Conservation (phyloP, 2,329 filamentous ascomycete species). For the Fragosphaeria purpurea region DNA sequence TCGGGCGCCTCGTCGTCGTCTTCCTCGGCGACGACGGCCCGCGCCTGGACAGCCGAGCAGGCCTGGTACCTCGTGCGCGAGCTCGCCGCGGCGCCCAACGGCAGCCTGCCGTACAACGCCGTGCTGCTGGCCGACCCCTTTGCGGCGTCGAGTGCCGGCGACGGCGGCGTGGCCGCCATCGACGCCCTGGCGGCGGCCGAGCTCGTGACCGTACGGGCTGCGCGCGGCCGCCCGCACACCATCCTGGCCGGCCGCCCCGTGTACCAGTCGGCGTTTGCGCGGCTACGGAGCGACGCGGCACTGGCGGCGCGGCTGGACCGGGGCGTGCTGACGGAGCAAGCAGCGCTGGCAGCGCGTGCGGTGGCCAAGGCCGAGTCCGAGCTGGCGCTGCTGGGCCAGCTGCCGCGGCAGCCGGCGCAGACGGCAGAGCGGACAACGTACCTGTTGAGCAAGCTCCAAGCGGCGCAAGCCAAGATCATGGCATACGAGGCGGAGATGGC, state of each 20-base stretch:
- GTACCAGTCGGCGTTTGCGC: slow-evolving; percentile 71
- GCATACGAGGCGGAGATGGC: slow-evolving; percentile 64
- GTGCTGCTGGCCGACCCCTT: slow-evolving; percentile 70
- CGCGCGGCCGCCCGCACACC: slow-evolving; percentile 64
- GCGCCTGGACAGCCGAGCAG: slow-evolving; percentile 72
- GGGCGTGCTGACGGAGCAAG: slow-evolving; percentile 56
- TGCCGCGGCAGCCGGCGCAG: slow-evolving; percentile 63
- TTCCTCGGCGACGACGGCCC: slow-evolving; percentile 26
- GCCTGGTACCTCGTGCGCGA: slow-evolving; percentile 81
- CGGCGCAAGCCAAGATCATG: slow-evolving; percentile 65
- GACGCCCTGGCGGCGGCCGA: slow-evolving; percentile 77
- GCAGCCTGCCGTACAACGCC: slow-evolving; percentile 72
- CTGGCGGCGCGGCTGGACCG: slow-evolving; percentile 66
- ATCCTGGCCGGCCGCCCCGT: slow-evolving; percentile 80
- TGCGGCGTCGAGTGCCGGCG: slow-evolving; percentile 42
- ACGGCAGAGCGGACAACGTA: slow-evolving; percentile 57
- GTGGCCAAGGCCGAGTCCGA: slow-evolving; percentile 76
- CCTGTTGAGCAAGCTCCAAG: slow-evolving; percentile 61
- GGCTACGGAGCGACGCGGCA: slow-evolving; percentile 60
- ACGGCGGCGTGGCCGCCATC: slow-evolving; percentile 63
- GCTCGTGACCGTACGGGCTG: slow-evolving; percentile 65
- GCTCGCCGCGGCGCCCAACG: slow-evolving; percentile 49
- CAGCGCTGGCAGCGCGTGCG: slow-evolving; percentile 59
- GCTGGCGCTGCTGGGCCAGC: slow-evolving; percentile 55
- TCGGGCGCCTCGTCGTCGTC: slow-evolving; percentile 7